Conservation (phyloP, 306 rosid genomes). For the Geum urbanum region DNA sequence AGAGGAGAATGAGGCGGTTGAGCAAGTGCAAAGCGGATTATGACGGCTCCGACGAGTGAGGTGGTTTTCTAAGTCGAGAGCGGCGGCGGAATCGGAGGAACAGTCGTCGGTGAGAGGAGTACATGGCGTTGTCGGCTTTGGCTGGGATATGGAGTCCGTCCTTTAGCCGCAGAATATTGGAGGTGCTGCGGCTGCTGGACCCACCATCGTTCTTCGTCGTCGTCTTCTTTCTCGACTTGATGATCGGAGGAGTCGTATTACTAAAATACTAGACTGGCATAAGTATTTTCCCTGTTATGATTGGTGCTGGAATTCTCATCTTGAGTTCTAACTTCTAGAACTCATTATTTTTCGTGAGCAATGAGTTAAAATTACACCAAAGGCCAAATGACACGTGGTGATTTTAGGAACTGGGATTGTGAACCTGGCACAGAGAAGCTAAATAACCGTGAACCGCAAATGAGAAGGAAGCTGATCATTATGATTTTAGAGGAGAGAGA, state of each 20-base stretch:
- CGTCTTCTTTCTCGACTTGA: not conserved
- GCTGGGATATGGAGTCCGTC: not conserved
- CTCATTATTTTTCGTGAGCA: no score
- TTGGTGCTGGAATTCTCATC: not conserved
- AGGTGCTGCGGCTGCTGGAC: not conserved
- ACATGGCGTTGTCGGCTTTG: not conserved
- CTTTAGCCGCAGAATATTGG: conserved; percentile 1
- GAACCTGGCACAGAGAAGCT: not conserved
- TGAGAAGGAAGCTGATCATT: not conserved
- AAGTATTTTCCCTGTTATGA: not conserved
- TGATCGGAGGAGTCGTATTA: not conserved
- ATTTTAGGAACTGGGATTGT: not conserved
- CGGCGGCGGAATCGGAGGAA: not conserved
- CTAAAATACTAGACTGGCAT: no score
- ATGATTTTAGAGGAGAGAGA: no score
- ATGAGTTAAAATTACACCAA: no score
- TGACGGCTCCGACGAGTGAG: not conserved
- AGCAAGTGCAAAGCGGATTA: not conserved
- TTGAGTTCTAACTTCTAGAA: not conserved
- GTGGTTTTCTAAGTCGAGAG: not conserved
- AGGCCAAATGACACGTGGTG: no score
- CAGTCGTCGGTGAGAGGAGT: not conserved
- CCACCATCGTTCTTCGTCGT: not conserved
- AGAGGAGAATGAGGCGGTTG: not conserved
- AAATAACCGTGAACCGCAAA: not conserved